phyloP scores from a whole-genome alignment of 176 grass and related monocot species.

The Musa itinerans region DNA sequence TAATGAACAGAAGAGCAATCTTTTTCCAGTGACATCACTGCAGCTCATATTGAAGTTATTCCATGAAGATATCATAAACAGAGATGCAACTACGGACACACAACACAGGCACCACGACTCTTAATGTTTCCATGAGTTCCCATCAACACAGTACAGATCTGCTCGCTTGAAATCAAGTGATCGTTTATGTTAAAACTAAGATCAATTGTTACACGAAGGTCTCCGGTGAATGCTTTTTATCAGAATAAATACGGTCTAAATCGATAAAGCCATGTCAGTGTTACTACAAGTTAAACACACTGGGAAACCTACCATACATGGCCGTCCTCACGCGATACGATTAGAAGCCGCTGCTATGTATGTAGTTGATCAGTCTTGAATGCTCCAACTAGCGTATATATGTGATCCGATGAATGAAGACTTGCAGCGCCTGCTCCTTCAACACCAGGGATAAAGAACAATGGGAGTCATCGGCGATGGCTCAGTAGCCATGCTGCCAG shows the following conservation, averaged over 20 bases:
- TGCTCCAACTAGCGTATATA: not conserved
- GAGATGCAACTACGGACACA: too few relatives aligned
- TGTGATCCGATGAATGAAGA: not conserved
- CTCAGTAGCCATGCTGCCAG: slow-evolving; percentile 90
- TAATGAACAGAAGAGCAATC: too few relatives aligned
- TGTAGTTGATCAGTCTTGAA: not conserved
- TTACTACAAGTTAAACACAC: slow-evolving; percentile 16
- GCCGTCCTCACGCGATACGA: not conserved
- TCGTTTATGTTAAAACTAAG: slow-evolving; percentile 2
- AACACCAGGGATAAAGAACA: not conserved
- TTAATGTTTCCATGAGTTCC: too few relatives aligned
- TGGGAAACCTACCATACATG: slow-evolving; percentile 5
- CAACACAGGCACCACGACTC: too few relatives aligned
- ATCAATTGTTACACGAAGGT: slow-evolving; percentile 6
- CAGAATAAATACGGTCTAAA: slow-evolving; percentile 12
- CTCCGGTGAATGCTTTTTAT: not conserved
- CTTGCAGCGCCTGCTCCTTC: not conserved
- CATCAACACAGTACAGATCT: too few relatives aligned
- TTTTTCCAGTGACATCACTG: too few relatives aligned
- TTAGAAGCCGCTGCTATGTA: slow-evolving; percentile 9
- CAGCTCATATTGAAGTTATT: too few relatives aligned
- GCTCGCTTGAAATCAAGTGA: too few relatives aligned
- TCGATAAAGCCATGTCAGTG: not conserved
- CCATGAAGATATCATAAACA: too few relatives aligned
- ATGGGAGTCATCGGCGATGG: not conserved